Percentiles rank a stretch among this genome's conserved stretches.
Conservation (phyloP, 1,284 basidiomycete genomes). For the Sparassis latifolia region DNA sequence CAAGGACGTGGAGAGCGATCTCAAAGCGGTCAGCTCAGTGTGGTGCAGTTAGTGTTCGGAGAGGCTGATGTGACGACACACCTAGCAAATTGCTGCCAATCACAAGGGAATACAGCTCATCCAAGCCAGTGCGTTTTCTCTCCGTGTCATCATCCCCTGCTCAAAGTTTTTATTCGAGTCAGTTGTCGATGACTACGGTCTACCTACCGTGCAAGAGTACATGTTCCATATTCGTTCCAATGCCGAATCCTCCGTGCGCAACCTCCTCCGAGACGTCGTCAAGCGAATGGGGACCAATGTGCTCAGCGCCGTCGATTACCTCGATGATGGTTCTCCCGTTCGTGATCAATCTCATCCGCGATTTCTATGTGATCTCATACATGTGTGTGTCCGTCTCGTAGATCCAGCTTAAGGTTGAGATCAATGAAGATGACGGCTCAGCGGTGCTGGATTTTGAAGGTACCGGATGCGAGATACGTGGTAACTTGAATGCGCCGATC, state of each 20-base stretch:
- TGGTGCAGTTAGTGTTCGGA: no score
- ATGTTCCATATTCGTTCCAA: conserved; percentile 90
- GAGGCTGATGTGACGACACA: not conserved
- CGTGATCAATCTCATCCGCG: conserved; percentile 10
- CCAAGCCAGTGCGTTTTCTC: conserved; percentile 47
- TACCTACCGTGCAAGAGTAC: conserved; percentile 86
- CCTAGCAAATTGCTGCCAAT: conserved; percentile 92
- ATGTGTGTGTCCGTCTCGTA: conserved; percentile 22
- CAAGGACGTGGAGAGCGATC: conserved; percentile 85
- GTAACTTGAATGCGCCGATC: conserved; percentile 86
- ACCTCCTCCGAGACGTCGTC: conserved; percentile 75
- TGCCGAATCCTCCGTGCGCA: conserved; percentile 85
- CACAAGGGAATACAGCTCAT: conserved; percentile 88
- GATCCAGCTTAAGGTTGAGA: conserved; percentile 79
- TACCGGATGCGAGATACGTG: conserved; percentile 84
- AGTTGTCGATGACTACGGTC: conserved; percentile 85
- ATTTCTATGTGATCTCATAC: not conserved
- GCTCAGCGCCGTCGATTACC: conserved; percentile 69
- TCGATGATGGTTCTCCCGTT: conserved; percentile 86
- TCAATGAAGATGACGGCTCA: conserved; percentile 70
- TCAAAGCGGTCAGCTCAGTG: conserved; percentile 67
- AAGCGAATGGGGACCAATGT: conserved; percentile 59
- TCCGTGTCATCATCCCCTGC: not conserved
- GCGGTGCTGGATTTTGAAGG: conserved; percentile 90
- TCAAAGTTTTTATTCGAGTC: not conserved